These are phyloP conservation scores for Anisodus acutangulus DNA, from an alignment of 257 asterid genomes.

Conservation along the genomic window DNA sequence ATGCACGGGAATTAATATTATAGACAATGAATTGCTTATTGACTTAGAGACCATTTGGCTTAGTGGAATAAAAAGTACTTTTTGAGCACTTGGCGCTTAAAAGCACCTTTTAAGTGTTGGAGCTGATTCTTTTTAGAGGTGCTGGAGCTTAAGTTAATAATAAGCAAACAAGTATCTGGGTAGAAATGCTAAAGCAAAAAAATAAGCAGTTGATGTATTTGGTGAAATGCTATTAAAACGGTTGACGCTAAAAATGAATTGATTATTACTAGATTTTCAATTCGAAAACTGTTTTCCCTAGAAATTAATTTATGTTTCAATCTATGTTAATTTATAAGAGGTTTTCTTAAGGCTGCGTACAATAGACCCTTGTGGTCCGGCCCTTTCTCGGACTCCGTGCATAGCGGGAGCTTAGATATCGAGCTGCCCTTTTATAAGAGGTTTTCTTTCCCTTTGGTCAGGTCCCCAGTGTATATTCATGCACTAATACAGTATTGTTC, in stretches of 20 bases:
- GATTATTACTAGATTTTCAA: neutral
- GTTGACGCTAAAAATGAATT: neutral
- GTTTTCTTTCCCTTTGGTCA: neutral
- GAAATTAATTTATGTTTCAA: slow-evolving; percentile 2
- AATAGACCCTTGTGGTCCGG: too few relatives aligned
- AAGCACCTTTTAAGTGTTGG: neutral
- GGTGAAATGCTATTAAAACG: neutral
- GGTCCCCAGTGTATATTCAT: neutral
- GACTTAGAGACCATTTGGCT: neutral
- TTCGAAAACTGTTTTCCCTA: neutral
- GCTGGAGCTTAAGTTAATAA: neutral
- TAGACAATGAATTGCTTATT: neutral
- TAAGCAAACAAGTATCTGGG: neutral
- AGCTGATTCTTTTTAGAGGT: neutral
- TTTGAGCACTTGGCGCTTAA: neutral
- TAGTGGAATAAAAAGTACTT: neutral
- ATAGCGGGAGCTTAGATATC: too few relatives aligned
- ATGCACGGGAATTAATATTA: neutral
- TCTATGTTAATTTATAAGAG: neutral
- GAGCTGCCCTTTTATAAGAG: too few relatives aligned
- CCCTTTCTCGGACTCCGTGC: too few relatives aligned
- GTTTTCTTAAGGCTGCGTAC: neutral
- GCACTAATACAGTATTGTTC: neutral
- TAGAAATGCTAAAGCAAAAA: neutral
- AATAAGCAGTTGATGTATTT: neutral